Conservation (phyloP, 106 monocot genomes). For the Dactylorhiza incarnata region DNA sequence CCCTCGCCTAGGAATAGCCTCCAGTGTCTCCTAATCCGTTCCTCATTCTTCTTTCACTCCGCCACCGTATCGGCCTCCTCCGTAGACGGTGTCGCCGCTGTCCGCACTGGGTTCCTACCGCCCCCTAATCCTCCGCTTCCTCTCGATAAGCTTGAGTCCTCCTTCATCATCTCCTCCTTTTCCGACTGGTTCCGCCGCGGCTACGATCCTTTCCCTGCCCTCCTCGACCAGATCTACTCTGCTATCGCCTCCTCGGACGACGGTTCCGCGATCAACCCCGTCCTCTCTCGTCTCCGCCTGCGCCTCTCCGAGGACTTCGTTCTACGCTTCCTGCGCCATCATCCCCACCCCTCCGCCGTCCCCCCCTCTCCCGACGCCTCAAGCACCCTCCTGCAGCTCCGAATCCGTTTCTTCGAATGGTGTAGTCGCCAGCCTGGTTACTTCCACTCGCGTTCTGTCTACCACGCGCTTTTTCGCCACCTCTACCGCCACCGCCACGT, state of each 20-base stretch:
- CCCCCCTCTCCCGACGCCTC: background rate
- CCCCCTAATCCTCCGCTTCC: background rate
- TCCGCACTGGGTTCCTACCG: conserved; percentile 11
- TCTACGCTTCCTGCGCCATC: conserved; percentile 31
- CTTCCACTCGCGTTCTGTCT: conserved; percentile 58
- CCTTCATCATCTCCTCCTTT: conserved; percentile 9
- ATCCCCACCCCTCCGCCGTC: conserved; percentile 18
- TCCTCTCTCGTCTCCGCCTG: conserved; percentile 31
- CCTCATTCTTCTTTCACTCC: conserved; percentile 1
- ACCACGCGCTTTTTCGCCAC: conserved; percentile 58
- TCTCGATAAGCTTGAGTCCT: background rate
- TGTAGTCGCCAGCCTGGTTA: conserved; percentile 47
- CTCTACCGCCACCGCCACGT: conserved; percentile 30
- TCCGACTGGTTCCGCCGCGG: conserved; percentile 32
- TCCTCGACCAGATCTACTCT: conserved; percentile 43
- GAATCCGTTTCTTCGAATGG: conserved; percentile 88
- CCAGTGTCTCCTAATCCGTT: background rate
- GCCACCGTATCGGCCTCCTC: conserved; percentile 7
- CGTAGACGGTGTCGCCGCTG: background rate
- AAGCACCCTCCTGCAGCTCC: conserved; percentile 41
- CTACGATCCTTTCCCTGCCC: background rate
- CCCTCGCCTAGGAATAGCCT: conserved; percentile 6
- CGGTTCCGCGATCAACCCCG: conserved; percentile 23
- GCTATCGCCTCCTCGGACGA: conserved; percentile 28
- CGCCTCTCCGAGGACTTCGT: conserved; percentile 37